Evolutionary conservation across 768 basidiomycete genomes (phyloP).

Genomic region (Myochromella boudieri): DNA sequence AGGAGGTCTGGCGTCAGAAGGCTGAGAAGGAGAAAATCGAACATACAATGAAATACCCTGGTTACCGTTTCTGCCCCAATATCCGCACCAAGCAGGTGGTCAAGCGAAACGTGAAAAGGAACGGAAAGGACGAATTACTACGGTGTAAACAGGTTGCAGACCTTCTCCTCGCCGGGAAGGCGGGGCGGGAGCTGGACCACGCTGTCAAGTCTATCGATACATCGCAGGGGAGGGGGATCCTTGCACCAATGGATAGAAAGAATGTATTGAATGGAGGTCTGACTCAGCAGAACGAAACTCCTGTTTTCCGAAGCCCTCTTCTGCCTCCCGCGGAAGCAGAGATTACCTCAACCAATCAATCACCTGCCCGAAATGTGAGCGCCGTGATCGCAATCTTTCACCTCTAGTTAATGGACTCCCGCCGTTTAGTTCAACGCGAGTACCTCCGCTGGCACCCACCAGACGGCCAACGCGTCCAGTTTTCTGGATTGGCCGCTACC

Average conservation of each 20-base stretch:
- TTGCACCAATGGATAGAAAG: slow-evolving; percentile 4
- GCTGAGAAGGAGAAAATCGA: slow-evolving; percentile 52
- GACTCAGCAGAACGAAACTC: slow-evolving; percentile 7
- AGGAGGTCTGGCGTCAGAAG: slow-evolving; percentile 47
- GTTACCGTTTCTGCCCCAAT: slow-evolving; percentile 54
- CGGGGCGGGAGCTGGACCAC: slow-evolving; percentile 45
- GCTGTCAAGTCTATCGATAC: slow-evolving; percentile 38
- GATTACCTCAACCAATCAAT: neutral
- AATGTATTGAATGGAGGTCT: neutral
- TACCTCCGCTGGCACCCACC: too few relatives aligned
- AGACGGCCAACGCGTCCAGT: too few relatives aligned
- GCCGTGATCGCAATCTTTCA: neutral
- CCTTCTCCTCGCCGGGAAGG: slow-evolving; percentile 48
- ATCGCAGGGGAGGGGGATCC: slow-evolving; percentile 10
- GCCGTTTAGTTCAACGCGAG: too few relatives aligned
- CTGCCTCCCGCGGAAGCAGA: slow-evolving; percentile 20
- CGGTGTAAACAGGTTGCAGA: slow-evolving; percentile 53
- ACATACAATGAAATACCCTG: slow-evolving; percentile 48
- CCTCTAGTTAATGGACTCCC: too few relatives aligned
- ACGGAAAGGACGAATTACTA: slow-evolving; percentile 43
- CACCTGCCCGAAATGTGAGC: slow-evolving; percentile 6
- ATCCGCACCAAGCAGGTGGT: slow-evolving; percentile 41
- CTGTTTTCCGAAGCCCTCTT: slow-evolving; percentile 30
- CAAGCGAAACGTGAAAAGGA: slow-evolving; percentile 53
- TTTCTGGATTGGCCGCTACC: too few relatives aligned